A percentile compares a stretch with the other conserved stretches of the same genome.
Conservation (phyloP, 805 yeast genomes). For the Wickerhamiella nectarea region DNA sequence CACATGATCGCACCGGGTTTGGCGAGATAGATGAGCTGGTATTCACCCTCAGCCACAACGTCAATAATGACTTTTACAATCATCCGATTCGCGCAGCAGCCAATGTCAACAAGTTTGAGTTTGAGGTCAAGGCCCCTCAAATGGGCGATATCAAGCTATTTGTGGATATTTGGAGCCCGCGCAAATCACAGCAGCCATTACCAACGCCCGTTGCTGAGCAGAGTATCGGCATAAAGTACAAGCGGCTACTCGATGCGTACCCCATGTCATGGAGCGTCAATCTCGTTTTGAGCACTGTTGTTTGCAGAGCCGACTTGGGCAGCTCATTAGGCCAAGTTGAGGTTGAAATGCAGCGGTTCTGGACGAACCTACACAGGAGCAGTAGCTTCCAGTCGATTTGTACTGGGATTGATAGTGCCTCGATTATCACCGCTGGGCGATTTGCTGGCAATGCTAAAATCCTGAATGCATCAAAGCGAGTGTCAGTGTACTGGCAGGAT, state of each 20-base stretch:
- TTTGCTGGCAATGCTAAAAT: conserved; percentile 55
- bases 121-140: conserved; percentile 67
- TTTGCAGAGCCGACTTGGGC: conserved; percentile 61
- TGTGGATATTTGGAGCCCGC: conserved; percentile 18
- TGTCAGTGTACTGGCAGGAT: conserved; percentile 61
- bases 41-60: conserved; percentile 4
- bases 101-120: conserved; percentile 35
- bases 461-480: conserved; percentile 37
- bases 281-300: conserved; percentile 38
- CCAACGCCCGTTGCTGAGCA: background rate
- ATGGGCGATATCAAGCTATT: conserved; percentile 76
- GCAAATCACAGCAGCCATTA: background rate
- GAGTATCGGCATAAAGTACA: conserved; percentile 9
- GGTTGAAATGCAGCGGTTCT: conserved; percentile 41
- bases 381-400: conserved; percentile 47
- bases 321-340: conserved; percentile 61
- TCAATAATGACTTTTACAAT: conserved; percentile 8
- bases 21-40: conserved; percentile 4
- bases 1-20: conserved; percentile 70
- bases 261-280: conserved; percentile 67
- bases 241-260: conserved; percentile 27
- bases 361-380: conserved; percentile 41
- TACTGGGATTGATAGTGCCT: conserved; percentile 41
- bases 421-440: conserved; percentile 56
- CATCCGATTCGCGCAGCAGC: conserved; percentile 28